These are phyloP conservation scores for Silene uniflora DNA, from an alignment of 148 eudicot species.

Conservation along the genomic window DNA sequence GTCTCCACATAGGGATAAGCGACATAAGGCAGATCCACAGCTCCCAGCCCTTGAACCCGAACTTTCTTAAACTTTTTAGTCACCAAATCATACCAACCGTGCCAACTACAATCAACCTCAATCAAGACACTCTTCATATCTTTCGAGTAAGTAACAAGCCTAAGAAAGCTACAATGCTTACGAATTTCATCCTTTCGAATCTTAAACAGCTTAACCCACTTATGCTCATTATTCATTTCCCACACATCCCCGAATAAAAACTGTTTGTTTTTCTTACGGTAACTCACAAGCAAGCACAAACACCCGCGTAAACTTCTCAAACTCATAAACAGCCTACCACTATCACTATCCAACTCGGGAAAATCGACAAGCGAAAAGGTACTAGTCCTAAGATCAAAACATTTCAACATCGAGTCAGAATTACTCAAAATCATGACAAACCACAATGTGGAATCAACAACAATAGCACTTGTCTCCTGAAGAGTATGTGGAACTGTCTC, in stretches of 20 bases:
- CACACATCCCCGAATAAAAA: slow-evolving; percentile 9
- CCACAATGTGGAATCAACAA: background rate
- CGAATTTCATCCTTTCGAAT: background rate
- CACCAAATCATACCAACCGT: slow-evolving; percentile 24
- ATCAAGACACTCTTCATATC: slow-evolving; percentile 2
- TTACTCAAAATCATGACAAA: background rate
- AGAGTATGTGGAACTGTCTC: background rate
- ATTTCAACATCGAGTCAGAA: background rate
- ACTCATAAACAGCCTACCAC: too few relatives aligned
- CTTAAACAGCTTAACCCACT: slow-evolving; percentile 14
- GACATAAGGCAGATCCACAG: background rate
- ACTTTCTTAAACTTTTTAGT: background rate
- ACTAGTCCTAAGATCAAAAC: slow-evolving; percentile 4
- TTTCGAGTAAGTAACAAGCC: slow-evolving; percentile 1
- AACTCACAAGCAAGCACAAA: background rate
- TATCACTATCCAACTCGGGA: background rate
- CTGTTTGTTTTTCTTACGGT: background rate
- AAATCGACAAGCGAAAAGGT: background rate
- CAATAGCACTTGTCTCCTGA: background rate
- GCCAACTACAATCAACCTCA: background rate
- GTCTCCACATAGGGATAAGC: background rate
- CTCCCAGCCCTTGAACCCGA: background rate
- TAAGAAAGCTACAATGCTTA: background rate
- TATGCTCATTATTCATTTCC: slow-evolving; percentile 17
- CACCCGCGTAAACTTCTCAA: background rate